phyloP scores from a whole-genome alignment of 768 basidiomycete genomes.

The Royoungia palumana region DNA sequence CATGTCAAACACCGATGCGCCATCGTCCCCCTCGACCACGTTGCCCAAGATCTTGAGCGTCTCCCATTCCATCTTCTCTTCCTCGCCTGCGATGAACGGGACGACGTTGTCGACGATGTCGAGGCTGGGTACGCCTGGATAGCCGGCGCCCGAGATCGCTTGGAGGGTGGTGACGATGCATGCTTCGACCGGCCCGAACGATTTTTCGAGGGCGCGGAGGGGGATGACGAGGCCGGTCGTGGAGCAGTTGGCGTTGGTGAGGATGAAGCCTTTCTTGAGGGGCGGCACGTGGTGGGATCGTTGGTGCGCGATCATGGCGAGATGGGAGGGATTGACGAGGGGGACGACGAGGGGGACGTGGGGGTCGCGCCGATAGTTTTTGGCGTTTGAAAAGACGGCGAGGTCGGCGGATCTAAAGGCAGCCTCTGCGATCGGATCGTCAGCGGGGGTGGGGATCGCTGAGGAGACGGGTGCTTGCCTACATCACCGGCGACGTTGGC shows the following conservation, averaged over 20 bases:
- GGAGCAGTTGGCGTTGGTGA: constrained; percentile 98
- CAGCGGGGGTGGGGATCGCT: background rate
- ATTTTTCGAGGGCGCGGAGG: constrained; percentile 82
- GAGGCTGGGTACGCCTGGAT: constrained; percentile 85
- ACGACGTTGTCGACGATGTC: constrained; percentile 97
- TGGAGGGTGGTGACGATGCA: constrained; percentile 95
- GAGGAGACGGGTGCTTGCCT: constrained; percentile 45
- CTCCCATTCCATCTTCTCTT: constrained; percentile 99
- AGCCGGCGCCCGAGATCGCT: constrained; percentile 97
- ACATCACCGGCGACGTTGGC: constrained; percentile 93
- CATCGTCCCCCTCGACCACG: constrained; percentile 53
- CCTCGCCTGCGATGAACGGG: constrained; percentile 90
- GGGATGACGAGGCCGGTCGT: constrained; percentile 92
- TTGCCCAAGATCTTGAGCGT: constrained; percentile 95
- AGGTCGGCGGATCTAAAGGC: constrained; percentile 86
- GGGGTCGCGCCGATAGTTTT: constrained; percentile 91
- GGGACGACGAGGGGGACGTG: constrained; percentile 94
- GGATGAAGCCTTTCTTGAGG: constrained; percentile 84
- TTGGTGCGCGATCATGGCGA: constrained; percentile 83
- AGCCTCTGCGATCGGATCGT: constrained; percentile 50
- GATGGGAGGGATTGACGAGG: constrained; percentile 85
- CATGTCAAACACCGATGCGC: constrained; percentile 73
- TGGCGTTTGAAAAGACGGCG: constrained; percentile 95
- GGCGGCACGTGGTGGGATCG: constrained; percentile 62
- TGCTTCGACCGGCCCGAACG: constrained; percentile 92